phyloP scores from a whole-genome alignment of 371 early-diverging fungal species.

The Gilbertella persicaria region DNA sequence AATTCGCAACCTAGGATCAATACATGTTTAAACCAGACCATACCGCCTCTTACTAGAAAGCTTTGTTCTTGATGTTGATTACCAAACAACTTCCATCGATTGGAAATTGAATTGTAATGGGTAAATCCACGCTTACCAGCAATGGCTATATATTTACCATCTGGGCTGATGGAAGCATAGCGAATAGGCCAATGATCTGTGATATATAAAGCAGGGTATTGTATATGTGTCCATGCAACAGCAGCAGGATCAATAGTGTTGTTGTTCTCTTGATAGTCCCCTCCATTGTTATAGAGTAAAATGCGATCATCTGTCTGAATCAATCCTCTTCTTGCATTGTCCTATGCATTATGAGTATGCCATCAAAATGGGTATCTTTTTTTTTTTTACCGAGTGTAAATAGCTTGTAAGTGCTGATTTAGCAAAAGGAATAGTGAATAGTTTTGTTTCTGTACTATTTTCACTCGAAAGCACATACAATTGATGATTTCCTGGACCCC shows the following conservation, averaged over 20 bases:
- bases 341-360: slow-evolving; percentile 34
- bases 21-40: slow-evolving; percentile 78
- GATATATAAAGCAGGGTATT: slow-evolving; percentile 77
- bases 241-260: slow-evolving; percentile 75
- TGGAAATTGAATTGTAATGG: slow-evolving; percentile 71
- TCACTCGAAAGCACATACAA: slow-evolving; percentile 53
- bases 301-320: slow-evolving; percentile 77
- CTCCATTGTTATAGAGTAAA: slow-evolving; percentile 67
- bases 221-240: slow-evolving; percentile 77
- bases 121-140: slow-evolving; percentile 82
- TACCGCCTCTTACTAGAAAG: slow-evolving; percentile 72
- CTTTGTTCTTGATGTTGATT: slow-evolving; percentile 84
- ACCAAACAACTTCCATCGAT: slow-evolving; percentile 86
- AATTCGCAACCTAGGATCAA: slow-evolving; percentile 69
- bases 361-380: not conserved
- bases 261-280: slow-evolving; percentile 64
- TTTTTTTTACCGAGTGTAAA: slow-evolving; percentile 55
- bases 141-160: slow-evolving; percentile 76
- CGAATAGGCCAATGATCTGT: slow-evolving; percentile 85
- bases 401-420: slow-evolving; percentile 63
- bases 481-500: slow-evolving; percentile 75
- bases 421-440: slow-evolving; percentile 72
- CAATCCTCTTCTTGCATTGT: slow-evolving; percentile 66
- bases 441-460: slow-evolving; percentile 24
- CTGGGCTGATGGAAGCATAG: slow-evolving; percentile 67